Evolutionary conservation across 2,329 filamentous ascomycete species (phyloP).

Genomic region (Cladosporium halotolerans): DNA sequence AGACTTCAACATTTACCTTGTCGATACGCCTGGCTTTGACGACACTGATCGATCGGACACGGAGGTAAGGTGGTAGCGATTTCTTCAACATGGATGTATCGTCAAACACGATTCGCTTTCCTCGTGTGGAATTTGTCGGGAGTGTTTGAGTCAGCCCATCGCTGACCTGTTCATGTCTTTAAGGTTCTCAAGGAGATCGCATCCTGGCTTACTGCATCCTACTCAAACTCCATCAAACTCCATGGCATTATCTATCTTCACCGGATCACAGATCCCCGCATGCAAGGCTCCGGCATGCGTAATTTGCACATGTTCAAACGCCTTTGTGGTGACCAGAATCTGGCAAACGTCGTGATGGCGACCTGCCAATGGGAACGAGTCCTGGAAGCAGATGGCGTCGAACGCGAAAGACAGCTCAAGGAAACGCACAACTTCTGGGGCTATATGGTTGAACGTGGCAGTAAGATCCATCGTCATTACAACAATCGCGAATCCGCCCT

Average conservation of each 20-base stretch:
- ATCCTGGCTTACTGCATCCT: conserved; percentile 31
- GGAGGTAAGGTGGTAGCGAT: neutral
- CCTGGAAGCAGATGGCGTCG: conserved; percentile 13
- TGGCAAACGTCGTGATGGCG: conserved; percentile 37
- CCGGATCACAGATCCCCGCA: conserved; percentile 38
- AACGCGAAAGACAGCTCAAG: conserved; percentile 22
- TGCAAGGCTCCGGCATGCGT: conserved; percentile 34
- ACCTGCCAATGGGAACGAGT: conserved; percentile 39
- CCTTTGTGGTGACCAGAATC: conserved; percentile 37
- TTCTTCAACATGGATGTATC: neutral
- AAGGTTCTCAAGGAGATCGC: conserved; percentile 38
- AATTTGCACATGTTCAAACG: conserved; percentile 43
- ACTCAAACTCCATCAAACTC: conserved; percentile 30
- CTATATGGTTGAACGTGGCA: conserved; percentile 17
- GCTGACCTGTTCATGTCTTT: neutral
- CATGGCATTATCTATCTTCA: conserved; percentile 44
- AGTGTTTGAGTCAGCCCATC: neutral
- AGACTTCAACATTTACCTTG: neutral
- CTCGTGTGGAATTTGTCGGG: neutral
- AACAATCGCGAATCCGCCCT: conserved; percentile 16
- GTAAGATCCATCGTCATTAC: conserved; percentile 13
- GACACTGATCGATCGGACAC: conserved; percentile 32
- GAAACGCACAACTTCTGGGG: conserved; percentile 18
- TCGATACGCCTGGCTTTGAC: conserved; percentile 35
- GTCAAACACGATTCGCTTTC: neutral